Evolutionary conservation across 2,329 filamentous ascomycete species (phyloP), one percentile per base, ranked within the genome.

Genomic region (Blastomyces parvus): DNA sequence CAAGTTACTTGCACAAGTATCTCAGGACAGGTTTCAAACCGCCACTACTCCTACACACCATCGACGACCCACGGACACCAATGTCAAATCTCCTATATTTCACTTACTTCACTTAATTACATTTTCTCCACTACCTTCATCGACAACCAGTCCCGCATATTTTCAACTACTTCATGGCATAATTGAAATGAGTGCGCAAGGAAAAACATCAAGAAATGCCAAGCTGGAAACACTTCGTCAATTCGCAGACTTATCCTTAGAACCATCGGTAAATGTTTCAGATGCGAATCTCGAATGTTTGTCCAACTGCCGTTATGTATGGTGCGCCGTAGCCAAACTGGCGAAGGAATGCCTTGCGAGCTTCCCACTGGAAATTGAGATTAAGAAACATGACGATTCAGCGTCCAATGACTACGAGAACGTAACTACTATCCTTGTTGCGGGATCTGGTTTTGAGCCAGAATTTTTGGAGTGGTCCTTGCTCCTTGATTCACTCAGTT

Each of bases 391-490:
- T 17, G 80, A 64, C 78, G 84, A 44, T 73, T 87, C 62, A 84
- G 88, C 17, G n/a, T 67, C 70, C 7, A 84, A 85, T 13, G 86
- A 90, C 63, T 91, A 90, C 67, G 86, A 88, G 9, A 84, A 88
- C 60, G 77, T 88, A 30, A 81, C 87, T 19, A 86, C 83, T 22
- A 82, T 95, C 42, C 79, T 96, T 2, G 82, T 87, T 68, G 77
- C 81, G 67, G 86, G 89, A 38, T 76, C 72, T 40, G 63, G 64
- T n/a, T 72, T 74, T 66, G n/a, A 70, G 57, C 64, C 65, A 64
- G 59, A 65, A 42, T 67, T 65, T 63, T 44, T 72, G 13, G 71
- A 73, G 50, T 83, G 81, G 80, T 71, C 73, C 59, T 64, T 78
- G 0, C 77, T 93, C 0, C 84, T 90, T 61, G 77, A 82, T 9